phyloP scores from a whole-genome alignment of 2,329 filamentous ascomycete species.

The Rhinocladiella similis region DNA sequence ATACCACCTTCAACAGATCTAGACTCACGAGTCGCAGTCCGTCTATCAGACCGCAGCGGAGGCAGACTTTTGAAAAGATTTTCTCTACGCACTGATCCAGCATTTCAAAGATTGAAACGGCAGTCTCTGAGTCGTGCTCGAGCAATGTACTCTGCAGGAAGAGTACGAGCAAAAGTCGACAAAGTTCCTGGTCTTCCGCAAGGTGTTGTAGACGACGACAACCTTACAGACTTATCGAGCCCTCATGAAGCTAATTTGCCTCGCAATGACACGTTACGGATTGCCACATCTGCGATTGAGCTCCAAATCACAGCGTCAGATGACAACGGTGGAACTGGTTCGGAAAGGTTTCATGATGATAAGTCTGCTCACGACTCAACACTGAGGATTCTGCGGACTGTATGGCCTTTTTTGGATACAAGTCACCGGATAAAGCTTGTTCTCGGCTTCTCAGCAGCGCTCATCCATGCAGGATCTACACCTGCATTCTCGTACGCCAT shows the following conservation, averaged over 20 bases:
- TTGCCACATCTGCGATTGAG: not conserved
- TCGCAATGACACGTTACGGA: too few species aligned
- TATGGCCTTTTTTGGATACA: constrained; percentile 65
- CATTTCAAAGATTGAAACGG: constrained; percentile 14
- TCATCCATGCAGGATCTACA: constrained; percentile 66
- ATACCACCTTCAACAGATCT: too few species aligned
- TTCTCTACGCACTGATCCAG: constrained; percentile 2
- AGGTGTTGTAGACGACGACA: too few species aligned
- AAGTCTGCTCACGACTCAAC: constrained; percentile 37
- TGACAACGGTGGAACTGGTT: too few species aligned
- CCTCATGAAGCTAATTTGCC: too few species aligned
- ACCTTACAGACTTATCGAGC: too few species aligned
- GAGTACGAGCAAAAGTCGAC: too few species aligned
- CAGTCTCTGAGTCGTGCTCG: constrained; percentile 19
- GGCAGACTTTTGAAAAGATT: constrained; percentile 1
- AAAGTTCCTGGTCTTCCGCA: not conserved
- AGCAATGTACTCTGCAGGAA: constrained; percentile 8
- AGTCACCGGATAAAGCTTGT: constrained; percentile 57
- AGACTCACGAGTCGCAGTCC: too few species aligned
- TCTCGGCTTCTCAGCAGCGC: constrained; percentile 60
- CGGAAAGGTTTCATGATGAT: not conserved
- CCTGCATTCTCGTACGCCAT: constrained; percentile 77
- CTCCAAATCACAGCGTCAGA: not conserved
- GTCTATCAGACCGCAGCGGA: too few species aligned
- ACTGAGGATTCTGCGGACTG: constrained; percentile 61